phyloP scores from a whole-genome alignment of 106 monocot species.

The Dendrobium officinale region DNA sequence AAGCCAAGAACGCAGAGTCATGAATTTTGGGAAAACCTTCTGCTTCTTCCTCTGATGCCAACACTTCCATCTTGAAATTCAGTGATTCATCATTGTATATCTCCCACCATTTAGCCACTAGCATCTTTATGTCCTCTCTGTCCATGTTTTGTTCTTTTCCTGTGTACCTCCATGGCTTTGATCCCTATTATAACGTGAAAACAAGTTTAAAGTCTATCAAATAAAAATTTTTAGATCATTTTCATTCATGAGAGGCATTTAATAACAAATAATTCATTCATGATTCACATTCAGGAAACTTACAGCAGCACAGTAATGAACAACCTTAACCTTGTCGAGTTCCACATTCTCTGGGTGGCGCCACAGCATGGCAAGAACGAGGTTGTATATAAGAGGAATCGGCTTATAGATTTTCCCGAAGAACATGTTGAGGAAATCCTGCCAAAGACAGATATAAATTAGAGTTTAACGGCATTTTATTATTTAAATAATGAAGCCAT shows the following conservation, averaged over 20 bases:
- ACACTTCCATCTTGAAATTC: conserved; percentile 25
- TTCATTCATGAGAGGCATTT: no score
- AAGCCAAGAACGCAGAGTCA: conserved; percentile 13
- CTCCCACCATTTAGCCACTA: conserved; percentile 73
- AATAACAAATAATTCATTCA: no score
- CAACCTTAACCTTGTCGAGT: conserved; percentile 61
- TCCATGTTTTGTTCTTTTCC: conserved; percentile 64
- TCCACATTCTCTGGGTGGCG: conserved; percentile 66
- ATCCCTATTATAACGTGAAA: conserved; percentile 32
- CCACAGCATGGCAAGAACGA: conserved; percentile 81
- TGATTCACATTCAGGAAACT: background rate
- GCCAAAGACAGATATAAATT: background rate
- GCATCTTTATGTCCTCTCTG: conserved; percentile 61
- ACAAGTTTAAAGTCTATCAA: no score
- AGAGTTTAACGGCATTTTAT: background rate
- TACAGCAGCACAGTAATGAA: conserved; percentile 76
- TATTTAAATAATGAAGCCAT: no score
- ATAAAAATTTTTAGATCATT: no score
- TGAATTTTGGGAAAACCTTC: conserved; percentile 5
- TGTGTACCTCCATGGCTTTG: conserved; percentile 83
- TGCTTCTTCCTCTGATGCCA: background rate
- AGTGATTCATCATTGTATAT: conserved; percentile 48
- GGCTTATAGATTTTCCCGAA: conserved; percentile 61
- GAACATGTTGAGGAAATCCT: conserved; percentile 72
- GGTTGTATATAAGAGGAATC: conserved; percentile 54